Percentiles rank a stretch among this genome's conserved stretches.
phyloP scores from a whole-genome alignment of 306 rosid species.

The Hylodesmum podocarpum region DNA sequence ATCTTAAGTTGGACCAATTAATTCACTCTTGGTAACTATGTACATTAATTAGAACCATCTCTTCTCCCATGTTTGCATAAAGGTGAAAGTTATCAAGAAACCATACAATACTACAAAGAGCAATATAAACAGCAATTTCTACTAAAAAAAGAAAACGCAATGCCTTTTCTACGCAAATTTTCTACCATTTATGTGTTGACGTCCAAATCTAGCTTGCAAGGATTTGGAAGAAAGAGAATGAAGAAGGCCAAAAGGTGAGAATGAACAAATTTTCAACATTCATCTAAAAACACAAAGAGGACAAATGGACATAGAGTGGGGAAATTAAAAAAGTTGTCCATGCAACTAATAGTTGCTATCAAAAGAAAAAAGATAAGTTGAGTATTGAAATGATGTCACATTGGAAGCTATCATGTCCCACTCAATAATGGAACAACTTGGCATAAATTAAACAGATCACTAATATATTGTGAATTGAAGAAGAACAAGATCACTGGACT shows the following conservation, averaged over 20 bases:
- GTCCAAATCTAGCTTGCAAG: constrained; percentile 23
- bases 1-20: constrained; percentile 1
- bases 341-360: constrained; percentile 31
- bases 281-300: constrained; percentile 10
- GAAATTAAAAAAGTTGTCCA: not conserved
- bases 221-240: not conserved
- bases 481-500: not conserved
- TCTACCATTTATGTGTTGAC: constrained; percentile 6
- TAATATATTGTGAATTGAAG: not conserved
- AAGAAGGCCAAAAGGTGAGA: constrained; percentile 9
- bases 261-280: not conserved
- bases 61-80: constrained; percentile 9
- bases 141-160: constrained; percentile 5
- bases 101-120: not conserved
- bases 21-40: not conserved
- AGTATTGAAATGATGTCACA: constrained; percentile 3
- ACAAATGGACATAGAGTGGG: constrained; percentile 2
- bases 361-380: constrained; percentile 12
- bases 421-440: constrained; percentile 17
- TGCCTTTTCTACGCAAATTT: constrained; percentile 4
- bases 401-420: constrained; percentile 23
- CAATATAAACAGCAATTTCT: constrained; percentile 1
- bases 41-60: not conserved
- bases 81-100: not conserved
- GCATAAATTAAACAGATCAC: not conserved